phyloP scores from a whole-genome alignment of 176 grass and related monocot species.

The Triticum monococcum region DNA sequence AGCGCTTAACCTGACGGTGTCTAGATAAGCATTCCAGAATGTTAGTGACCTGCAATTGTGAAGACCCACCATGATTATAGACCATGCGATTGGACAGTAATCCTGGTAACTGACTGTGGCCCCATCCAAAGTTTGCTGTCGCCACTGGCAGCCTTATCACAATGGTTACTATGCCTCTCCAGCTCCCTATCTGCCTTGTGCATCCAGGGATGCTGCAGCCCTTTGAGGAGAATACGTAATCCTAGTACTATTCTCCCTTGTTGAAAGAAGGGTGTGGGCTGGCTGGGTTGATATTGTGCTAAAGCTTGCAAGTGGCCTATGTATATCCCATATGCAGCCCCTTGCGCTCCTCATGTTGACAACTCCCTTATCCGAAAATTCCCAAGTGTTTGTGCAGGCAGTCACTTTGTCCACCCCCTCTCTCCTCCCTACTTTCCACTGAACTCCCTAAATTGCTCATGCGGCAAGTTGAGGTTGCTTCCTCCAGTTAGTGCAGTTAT shows the following conservation, averaged over 20 bases:
- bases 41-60: not conserved
- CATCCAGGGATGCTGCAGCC: not conserved
- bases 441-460: not conserved
- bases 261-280: too few species aligned
- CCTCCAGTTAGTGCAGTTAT: not conserved
- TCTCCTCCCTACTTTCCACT: not conserved
- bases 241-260: too few species aligned
- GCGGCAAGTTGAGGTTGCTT: not conserved
- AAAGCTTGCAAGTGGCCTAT: too few species aligned
- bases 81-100: not conserved
- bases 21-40: not conserved
- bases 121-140: not conserved
- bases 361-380: not conserved
- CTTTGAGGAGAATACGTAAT: not conserved
- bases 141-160: not conserved
- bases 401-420: not conserved
- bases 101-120: not conserved
- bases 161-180: not conserved
- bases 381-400: not conserved
- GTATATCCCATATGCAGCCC: too few species aligned
- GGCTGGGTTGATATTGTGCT: too few species aligned
- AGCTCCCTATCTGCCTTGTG: not conserved
- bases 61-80: not conserved
- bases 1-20: not conserved
- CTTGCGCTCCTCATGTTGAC: too few species aligned